Base-by-base conservation (phyloP, 805 yeast species). In the Blastobotrys americana region DNA sequence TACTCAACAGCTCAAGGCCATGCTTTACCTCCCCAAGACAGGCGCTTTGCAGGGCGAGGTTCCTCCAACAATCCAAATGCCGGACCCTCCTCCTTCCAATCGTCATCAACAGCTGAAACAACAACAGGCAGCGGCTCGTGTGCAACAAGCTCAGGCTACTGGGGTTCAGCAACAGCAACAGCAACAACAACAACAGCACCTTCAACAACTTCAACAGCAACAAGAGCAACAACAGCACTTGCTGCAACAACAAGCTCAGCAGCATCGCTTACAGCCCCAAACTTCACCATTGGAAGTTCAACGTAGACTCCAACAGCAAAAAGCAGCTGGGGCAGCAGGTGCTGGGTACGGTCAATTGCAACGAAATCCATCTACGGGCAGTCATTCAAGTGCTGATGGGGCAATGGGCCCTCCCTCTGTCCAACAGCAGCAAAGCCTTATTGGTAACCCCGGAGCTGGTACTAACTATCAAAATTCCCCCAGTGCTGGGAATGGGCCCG, bases 61-160 rank as follows among this genome's bases (percentile, higher is more conserved):
- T 4, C 48, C 47, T 8, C 50, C 48, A 9, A 16, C 44, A 3
- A 42, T 52, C 20, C 18, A 37, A n/a, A 37, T 52, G 44, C 55
- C 55, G 3, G 48, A 48, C n/a, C 55, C 55, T 8, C 51, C 55
- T 4, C 10, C 13, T 4, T 31, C 28, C 45, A 15, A 37, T 35
- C 34, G 25, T 17, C 27, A 35, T 18, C 36, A 9, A n/a, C 35
- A 17, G 35, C 37, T 18, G 34, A 16, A 37, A 18, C 27, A 37
- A 33, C 45, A 42, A 23, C 45, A 42, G 35, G 41, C 45, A 8
- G 41, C 35, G 13, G 25, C 40, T 3, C 83, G 0, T 80, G 82
- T 3, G 64, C 78, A 8, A 8, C 31, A 35, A 27, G 36, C 27
- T 15, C 43, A 23, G 45, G 48, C 34, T 15, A 45, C 16, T 21